phyloP scores from a whole-genome alignment of 306 rosid species.

The Cyamopsis tetragonoloba region DNA sequence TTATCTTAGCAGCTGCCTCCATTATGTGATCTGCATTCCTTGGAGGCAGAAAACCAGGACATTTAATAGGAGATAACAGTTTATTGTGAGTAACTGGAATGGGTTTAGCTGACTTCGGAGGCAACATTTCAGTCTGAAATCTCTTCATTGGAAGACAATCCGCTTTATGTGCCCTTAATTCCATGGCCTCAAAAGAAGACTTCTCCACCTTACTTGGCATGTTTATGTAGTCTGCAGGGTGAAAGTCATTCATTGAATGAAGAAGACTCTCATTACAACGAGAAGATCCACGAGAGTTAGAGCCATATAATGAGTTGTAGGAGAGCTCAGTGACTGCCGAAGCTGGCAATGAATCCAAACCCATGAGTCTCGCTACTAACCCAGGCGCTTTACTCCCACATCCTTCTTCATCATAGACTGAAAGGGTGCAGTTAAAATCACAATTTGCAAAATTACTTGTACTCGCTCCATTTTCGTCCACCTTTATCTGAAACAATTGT shows the following conservation, averaged over 20 bases:
- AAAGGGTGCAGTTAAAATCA: constrained; percentile 52
- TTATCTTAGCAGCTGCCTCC: constrained; percentile 93
- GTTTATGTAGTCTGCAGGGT: constrained; percentile 36
- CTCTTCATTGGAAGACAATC: constrained; percentile 52
- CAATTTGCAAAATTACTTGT: constrained; percentile 46
- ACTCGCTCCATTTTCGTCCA: constrained; percentile 51
- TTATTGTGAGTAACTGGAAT: constrained; percentile 79
- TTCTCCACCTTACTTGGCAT: constrained; percentile 47
- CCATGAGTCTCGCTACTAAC: constrained; percentile 89
- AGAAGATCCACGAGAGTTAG: constrained; percentile 44
- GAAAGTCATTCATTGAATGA: constrained; percentile 36
- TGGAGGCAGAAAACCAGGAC: constrained; percentile 54
- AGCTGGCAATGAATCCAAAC: constrained; percentile 78
- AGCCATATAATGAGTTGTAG: constrained; percentile 35
- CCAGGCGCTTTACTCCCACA: constrained; percentile 69
- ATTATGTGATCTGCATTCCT: constrained; percentile 59
- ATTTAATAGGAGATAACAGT: constrained; percentile 80
- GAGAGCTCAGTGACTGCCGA: constrained; percentile 40
- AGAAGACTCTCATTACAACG: constrained; percentile 37
- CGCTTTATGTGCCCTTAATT: constrained; percentile 41
- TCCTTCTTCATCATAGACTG: constrained; percentile 62
- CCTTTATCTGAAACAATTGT: constrained; percentile 46
- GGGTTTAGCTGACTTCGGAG: constrained; percentile 87
- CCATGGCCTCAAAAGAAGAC: constrained; percentile 46
- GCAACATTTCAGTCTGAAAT: constrained; percentile 83